These are phyloP conservation scores for Anastatica hierochuntica DNA, from an alignment of 345 rosid species.

Conservation along the genomic window DNA sequence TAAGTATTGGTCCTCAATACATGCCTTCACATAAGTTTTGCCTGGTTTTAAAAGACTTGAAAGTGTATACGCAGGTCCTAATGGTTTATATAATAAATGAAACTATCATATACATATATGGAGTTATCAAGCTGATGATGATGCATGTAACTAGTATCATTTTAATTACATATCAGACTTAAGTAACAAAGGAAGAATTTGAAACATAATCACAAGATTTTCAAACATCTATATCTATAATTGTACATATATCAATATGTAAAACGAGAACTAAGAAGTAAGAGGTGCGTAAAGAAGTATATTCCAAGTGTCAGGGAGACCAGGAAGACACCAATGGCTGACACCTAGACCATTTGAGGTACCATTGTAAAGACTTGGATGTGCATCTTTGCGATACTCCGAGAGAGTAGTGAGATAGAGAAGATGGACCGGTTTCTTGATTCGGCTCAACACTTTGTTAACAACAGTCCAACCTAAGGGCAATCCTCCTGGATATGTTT, in stretches of 20 bases:
- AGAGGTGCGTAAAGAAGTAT: constrained; percentile 50
- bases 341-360: constrained; percentile 37
- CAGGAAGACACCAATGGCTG: constrained; percentile 97
- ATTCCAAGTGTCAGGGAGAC: constrained; percentile 93
- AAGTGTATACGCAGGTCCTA: no score
- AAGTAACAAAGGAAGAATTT: no score
- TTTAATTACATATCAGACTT: no score
- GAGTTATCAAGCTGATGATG: no score
- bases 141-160: no score
- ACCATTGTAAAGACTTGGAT: constrained; percentile 51
- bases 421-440: constrained; percentile 59
- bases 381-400: constrained; percentile 61
- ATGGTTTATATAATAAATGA: no score
- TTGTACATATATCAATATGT: constrained; percentile 4
- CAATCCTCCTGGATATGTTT: constrained; percentile 56
- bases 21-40: constrained; percentile 25
- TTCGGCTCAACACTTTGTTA: constrained; percentile 59
- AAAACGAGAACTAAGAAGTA: constrained; percentile 25
- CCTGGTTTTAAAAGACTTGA: background rate
- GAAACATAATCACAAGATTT: no score
- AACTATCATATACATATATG: no score
- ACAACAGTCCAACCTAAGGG: constrained; percentile 66
- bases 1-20: constrained; percentile 20
- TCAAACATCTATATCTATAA: no score
- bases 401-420: constrained; percentile 64